phyloP scores from a whole-genome alignment of 495 filamentous ascomycete species.

The Podospora tetraspora region DNA sequence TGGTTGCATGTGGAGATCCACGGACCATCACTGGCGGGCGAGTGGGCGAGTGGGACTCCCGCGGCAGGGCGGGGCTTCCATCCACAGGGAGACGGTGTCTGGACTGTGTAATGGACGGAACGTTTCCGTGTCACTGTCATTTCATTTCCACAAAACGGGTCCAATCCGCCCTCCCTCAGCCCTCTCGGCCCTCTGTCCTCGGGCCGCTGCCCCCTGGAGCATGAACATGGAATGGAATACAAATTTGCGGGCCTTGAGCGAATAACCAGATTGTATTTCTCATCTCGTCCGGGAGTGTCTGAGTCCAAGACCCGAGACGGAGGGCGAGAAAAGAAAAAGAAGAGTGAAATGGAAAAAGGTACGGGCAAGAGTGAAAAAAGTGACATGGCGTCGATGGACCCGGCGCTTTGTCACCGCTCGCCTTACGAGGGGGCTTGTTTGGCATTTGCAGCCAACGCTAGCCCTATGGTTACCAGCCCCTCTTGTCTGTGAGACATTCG shows the following conservation, averaged over 20 bases:
- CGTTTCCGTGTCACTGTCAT: not conserved
- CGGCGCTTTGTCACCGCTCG: not conserved
- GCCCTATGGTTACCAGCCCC: not conserved
- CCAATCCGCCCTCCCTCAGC: not conserved
- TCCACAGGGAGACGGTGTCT: not conserved
- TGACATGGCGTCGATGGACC: not conserved
- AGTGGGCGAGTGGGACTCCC: not conserved
- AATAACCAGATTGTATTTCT: not conserved
- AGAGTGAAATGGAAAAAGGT: too few species aligned
- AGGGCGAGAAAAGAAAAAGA: not conserved
- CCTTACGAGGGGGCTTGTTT: not conserved
- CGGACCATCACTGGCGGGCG: too few species aligned
- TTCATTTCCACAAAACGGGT: not conserved
- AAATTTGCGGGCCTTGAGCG: not conserved
- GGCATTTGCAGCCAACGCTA: not conserved
- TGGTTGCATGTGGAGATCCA: not conserved
- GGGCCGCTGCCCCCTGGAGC: not conserved
- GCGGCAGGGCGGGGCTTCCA: not conserved
- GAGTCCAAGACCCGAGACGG: not conserved
- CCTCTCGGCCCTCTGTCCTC: too few species aligned
- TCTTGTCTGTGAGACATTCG: not conserved
- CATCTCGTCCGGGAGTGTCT: not conserved
- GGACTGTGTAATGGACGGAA: not conserved
- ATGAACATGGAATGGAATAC: not conserved
- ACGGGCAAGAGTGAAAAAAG: not conserved